Base-by-base conservation (phyloP, 768 basidiomycete genomes). In the Rhodosporidiobolus sp. region DNA sequence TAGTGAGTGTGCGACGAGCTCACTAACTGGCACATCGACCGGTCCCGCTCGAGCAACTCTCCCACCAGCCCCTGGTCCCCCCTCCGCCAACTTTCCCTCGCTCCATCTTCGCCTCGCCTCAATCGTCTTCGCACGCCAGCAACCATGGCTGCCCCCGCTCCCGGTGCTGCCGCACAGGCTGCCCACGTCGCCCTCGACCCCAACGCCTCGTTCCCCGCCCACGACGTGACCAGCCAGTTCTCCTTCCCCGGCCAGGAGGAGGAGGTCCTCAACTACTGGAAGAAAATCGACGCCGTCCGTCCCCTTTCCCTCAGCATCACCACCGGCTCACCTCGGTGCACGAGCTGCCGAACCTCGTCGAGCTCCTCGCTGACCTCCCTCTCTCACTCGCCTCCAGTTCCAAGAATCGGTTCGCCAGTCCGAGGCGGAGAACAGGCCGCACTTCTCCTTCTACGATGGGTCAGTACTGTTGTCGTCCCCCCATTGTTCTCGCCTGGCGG, bases 371-470 rank as follows among this genome's bases (percentile, higher is more conserved):
- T 32, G 59, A n/a, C 7, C 45, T 32, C 3, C 26, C 52, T 11
- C 10, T 9, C 4, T 20, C 49, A 11, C n/a, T n/a, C n/a, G 2
- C 48, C 17, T 10, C 4, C 56, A 66, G 72, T 99, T 99, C 83
- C 87, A 89, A 79, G 97, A 94, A 12, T 92, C 90, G 77, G 82
- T 97, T 77, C 93, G 92, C 83, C 88, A 94, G 57, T 92, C 92
- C 0, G 89, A 95, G 79, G 94, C 94, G 0, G 90, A 97, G 80
- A 94, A 94, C 6, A 86, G 88, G 50, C 93, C 94, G 26, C 88
- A 91, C 79, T 99, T 85, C 81, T 88, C 93, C 32, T 99, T 99
- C 84, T 98, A 93, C 83, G 96, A 97, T 81, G 38, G 38, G 38
- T 43, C 38, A 43, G 38, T 43, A 43, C 38, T 43, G 7, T 43